Conservation (phyloP, 2,329 filamentous ascomycete genomes). For the Talaromyces sp. region DNA sequence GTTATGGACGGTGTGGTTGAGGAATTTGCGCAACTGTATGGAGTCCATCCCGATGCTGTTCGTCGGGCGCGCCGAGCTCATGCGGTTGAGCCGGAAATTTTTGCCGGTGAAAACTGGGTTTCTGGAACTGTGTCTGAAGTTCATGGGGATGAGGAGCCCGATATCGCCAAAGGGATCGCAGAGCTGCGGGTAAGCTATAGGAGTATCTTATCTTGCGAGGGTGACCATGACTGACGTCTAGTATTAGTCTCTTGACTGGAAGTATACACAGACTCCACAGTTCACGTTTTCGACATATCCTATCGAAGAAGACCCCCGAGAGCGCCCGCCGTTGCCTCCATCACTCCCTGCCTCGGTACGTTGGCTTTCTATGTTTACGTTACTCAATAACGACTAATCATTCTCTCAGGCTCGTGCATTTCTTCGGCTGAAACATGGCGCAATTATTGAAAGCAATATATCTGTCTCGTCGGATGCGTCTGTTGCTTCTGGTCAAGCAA, state of each 20-base stretch:
- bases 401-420: slow-evolving; percentile 43
- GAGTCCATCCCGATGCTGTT: slow-evolving; percentile 40
- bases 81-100: slow-evolving; percentile 35
- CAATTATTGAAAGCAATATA: slow-evolving; percentile 43
- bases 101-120: slow-evolving; percentile 39
- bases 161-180: slow-evolving; percentile 63
- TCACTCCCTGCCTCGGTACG: slow-evolving; percentile 53
- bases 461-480: slow-evolving; percentile 39
- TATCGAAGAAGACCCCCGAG: slow-evolving; percentile 60
- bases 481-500: slow-evolving; percentile 37
- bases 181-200: slow-evolving; percentile 61
- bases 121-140: slow-evolving; percentile 56
- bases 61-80: slow-evolving; percentile 36
- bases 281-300: slow-evolving; percentile 71
- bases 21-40: slow-evolving; percentile 72
- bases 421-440: slow-evolving; percentile 44
- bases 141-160: slow-evolving; percentile 48
- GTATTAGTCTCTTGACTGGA: slow-evolving; percentile 61
- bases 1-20: slow-evolving; percentile 58
- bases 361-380: neutral
- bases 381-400: slow-evolving; percentile 3
- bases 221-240: slow-evolving; percentile 2
- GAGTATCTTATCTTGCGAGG: neutral
- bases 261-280: slow-evolving; percentile 81
- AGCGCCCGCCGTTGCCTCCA: slow-evolving; percentile 55